Evolutionary conservation across 768 basidiomycete species (phyloP).

Genomic region (Tylopilus balloui): DNA sequence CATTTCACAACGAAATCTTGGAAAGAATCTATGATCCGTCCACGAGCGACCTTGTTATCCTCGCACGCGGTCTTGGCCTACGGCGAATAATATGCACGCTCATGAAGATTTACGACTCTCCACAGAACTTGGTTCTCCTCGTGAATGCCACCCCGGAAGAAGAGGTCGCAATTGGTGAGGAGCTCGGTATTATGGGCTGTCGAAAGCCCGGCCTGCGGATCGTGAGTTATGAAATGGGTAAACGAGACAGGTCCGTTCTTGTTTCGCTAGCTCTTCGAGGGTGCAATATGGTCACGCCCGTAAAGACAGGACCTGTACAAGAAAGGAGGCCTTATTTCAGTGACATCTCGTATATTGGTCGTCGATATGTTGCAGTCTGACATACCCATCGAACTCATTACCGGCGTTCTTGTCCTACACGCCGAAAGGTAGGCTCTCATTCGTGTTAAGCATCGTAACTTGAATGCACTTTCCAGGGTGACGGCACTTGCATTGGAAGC

Average conservation of each 20-base stretch:
- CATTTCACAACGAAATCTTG: slow-evolving; percentile 66
- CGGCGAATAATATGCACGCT: slow-evolving; percentile 79
- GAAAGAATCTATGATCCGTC: slow-evolving; percentile 70
- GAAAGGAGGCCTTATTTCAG: slow-evolving; percentile 82
- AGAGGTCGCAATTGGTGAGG: slow-evolving; percentile 87
- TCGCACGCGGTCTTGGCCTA: slow-evolving; percentile 89
- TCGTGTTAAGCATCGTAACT: not conserved
- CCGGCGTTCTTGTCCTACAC: slow-evolving; percentile 86
- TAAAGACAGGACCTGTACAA: slow-evolving; percentile 79
- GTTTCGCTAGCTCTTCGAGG: not conserved
- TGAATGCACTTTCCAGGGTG: slow-evolving; percentile 47
- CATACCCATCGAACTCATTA: slow-evolving; percentile 80
- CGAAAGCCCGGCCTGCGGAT: slow-evolving; percentile 79
- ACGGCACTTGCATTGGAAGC: slow-evolving; percentile 82
- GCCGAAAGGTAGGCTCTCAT: slow-evolving; percentile 70
- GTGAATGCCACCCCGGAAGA: slow-evolving; percentile 84
- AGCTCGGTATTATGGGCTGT: slow-evolving; percentile 89
- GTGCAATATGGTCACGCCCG: slow-evolving; percentile 8
- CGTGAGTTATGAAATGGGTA: slow-evolving; percentile 76
- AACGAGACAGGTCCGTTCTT: slow-evolving; percentile 65
- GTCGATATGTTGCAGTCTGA: slow-evolving; percentile 90
- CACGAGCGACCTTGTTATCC: slow-evolving; percentile 66
- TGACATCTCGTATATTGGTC: slow-evolving; percentile 90
- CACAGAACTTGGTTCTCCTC: slow-evolving; percentile 77
- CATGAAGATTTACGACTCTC: slow-evolving; percentile 88